Evolutionary conservation across 75 land plant genomes (phyloP).

Genomic region (Larix kaempferi): DNA sequence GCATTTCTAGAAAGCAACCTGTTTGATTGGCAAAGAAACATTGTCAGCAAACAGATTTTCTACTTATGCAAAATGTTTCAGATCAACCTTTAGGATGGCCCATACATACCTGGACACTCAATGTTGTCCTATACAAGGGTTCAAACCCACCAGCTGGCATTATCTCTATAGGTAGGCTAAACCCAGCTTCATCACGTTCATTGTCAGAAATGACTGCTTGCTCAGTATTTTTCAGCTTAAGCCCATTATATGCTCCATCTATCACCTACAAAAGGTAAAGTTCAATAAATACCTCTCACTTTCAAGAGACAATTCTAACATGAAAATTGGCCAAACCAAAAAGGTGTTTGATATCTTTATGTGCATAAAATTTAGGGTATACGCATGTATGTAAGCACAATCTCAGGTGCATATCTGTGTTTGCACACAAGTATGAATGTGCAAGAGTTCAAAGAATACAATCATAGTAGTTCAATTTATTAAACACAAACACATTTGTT

Average conservation of each 20-base stretch:
- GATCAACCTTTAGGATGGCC: neutral
- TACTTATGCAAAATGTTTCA: neutral
- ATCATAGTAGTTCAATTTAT: neutral
- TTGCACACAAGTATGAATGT: neutral
- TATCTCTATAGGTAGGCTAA: constrained; percentile 72
- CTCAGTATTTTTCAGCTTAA: constrained; percentile 52
- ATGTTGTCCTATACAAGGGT: constrained; percentile 77
- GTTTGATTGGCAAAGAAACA: neutral
- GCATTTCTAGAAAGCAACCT: constrained; percentile 3
- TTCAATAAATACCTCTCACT: neutral
- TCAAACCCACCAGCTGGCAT: constrained; percentile 95
- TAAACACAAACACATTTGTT: neutral
- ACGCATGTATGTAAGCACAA: neutral
- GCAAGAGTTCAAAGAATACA: neutral
- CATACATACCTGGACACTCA: constrained; percentile 77
- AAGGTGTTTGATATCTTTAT: neutral
- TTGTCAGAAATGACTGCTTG: constrained; percentile 89
- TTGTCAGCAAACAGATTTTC: neutral
- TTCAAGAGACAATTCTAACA: constrained; percentile 1
- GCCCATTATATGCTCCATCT: constrained; percentile 79
- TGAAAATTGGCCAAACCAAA: neutral
- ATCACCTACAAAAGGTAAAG: constrained; percentile 45
- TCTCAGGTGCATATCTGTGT: neutral
- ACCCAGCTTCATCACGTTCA: constrained; percentile 37
- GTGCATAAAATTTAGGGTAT: neutral